Base-by-base conservation (phyloP, 441 rosid species). In the Pelargonium cotyledonis region DNA sequence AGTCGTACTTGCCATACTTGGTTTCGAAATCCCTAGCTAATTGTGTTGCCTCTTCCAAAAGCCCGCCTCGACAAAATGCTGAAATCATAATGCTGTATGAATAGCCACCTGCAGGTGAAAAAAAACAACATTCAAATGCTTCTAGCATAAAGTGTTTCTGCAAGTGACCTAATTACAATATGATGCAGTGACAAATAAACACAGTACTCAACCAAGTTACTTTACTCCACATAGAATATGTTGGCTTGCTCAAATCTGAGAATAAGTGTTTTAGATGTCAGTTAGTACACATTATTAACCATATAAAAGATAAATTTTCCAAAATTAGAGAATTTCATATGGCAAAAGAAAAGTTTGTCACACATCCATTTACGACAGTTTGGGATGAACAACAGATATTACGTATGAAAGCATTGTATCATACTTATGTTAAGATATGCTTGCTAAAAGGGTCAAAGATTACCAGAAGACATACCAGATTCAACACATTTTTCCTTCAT, bases 81-180 rank as follows among this genome's bases (percentile, higher is more conserved):
- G 95, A 81, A 70, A 94, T 91, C 97, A 91, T 91, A 76, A 91
- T 91, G 72, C 99, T 87, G 78, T 88, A 84, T 19, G 96, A 80
- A 83, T 88, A 94, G 71, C 96, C 97, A 86, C 85, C 97, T 91
- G 89, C 76, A 73, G 51, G 71, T 61, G 44, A n/a, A n/a, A 61
- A 21, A 75, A 72, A 75, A 5, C 65, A 47, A 46, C 65, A 3
- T 51, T 63, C 49, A 79, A 62, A 18, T 29, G n/a, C 58, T 70
- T 49, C 19, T 67, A 29, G 63, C 18, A 66, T 68, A 63, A 68
- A 65, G 70, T 40, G 69, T 64, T 23, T 23, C 26, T 23, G 26
- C 26, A 23, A 23, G 26, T 51, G 58, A 51, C 23, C 15, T 23
- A 23, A 23, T 47, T 47, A 47, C 55, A 47, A 47, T 47, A 12